Conservation (phyloP, 169 alveolate species). For the Plasmodium relictum region DNA sequence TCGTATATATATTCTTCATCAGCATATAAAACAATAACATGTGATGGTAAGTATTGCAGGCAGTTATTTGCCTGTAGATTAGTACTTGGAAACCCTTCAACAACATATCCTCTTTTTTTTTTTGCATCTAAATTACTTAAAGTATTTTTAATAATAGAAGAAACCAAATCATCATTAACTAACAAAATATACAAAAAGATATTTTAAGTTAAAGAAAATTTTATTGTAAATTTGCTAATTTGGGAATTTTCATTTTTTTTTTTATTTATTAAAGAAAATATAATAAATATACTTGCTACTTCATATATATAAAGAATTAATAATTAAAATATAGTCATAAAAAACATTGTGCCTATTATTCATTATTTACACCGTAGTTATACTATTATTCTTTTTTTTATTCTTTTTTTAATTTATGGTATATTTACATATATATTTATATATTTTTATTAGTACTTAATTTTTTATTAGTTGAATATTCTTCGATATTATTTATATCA, state of each 20-base stretch:
- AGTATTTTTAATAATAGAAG: conserved; percentile 37
- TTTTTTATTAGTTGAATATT: conserved; percentile 15
- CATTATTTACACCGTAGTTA: no score
- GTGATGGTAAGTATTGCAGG: conserved; percentile 47
- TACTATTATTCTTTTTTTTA: neutral
- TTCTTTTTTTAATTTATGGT: neutral
- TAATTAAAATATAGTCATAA: no score
- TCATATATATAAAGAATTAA: no score
- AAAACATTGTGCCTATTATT: no score
- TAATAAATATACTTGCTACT: neutral
- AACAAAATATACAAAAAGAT: conserved; percentile 6
- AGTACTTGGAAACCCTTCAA: conserved; percentile 54
- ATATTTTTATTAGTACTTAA: conserved; percentile 16
- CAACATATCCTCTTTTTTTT: conserved; percentile 42
- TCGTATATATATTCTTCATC: conserved; percentile 69
- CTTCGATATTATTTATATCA: conserved; percentile 1
- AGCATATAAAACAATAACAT: conserved; percentile 47
- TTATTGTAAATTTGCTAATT: neutral
- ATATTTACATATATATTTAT: neutral
- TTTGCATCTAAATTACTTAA: conserved; percentile 48
- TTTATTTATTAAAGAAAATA: neutral
- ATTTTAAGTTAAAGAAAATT: neutral
- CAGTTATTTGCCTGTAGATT: conserved; percentile 64
- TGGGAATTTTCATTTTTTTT: neutral
- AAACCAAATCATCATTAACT: conserved; percentile 46